phyloP scores from a whole-genome alignment of 371 early-diverging fungal genomes.

The Rhizopus delemar region DNA sequence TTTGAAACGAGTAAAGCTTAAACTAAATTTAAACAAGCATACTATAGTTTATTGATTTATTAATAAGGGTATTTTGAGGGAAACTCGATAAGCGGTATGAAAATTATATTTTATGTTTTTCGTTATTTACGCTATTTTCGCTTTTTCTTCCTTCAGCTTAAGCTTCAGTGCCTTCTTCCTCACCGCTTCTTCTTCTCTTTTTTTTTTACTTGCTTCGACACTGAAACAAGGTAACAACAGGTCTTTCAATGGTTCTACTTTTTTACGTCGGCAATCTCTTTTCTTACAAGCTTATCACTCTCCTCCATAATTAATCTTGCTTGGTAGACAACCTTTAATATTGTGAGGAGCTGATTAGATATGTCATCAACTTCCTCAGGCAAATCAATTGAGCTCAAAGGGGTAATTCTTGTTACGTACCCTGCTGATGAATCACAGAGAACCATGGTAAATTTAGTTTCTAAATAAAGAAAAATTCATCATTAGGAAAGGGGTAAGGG shows the following conservation, averaged over 20 bases:
- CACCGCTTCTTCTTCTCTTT: constrained; percentile 10
- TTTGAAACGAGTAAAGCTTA: constrained; percentile 17
- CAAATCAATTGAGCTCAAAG: constrained; percentile 14
- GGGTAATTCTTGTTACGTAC: constrained; percentile 10
- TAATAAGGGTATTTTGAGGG: constrained; percentile 18
- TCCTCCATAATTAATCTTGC: constrained; percentile 11
- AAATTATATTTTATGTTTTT: constrained; percentile 20
- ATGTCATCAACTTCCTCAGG: constrained; percentile 13
- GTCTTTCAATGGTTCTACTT: constrained; percentile 12
- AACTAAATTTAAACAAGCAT: constrained; percentile 14
- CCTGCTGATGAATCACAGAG: constrained; percentile 13
- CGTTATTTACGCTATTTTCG: constrained; percentile 14
- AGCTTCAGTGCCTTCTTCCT: constrained; percentile 12
- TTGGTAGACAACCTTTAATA: constrained; percentile 10
- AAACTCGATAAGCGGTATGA: constrained; percentile 21
- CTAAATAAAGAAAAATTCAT: constrained; percentile 15
- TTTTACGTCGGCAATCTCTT: constrained; percentile 10
- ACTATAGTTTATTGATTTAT: constrained; percentile 15
- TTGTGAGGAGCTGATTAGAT: constrained; percentile 14
- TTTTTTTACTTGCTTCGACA: constrained; percentile 12
- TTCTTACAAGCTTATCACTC: constrained; percentile 8
- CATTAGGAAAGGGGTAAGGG: constrained; percentile 8
- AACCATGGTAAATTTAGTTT: constrained; percentile 13
- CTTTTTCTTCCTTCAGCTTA: constrained; percentile 18
- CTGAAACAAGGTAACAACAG: constrained; percentile 13